These are phyloP conservation scores for Trichaptum fuscoviolaceum DNA, from an alignment of 768 basidiomycete species.

Conservation along the genomic window DNA sequence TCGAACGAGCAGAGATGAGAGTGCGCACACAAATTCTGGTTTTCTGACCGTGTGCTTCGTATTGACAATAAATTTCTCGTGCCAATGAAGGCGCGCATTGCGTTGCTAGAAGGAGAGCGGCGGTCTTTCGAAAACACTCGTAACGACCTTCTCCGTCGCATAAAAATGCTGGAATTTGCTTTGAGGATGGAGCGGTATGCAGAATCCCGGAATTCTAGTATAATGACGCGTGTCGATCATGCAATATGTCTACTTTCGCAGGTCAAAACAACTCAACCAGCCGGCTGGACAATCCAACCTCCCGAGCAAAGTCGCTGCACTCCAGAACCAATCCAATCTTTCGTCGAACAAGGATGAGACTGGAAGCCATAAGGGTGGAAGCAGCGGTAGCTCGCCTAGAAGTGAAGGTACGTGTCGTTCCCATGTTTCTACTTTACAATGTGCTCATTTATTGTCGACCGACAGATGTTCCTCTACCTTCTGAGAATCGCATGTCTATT, in stretches of 20 bases:
- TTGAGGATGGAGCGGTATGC: conserved; percentile 90
- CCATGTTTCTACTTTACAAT: conserved; percentile 9
- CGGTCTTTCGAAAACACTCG: conserved; percentile 97
- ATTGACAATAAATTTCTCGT: conserved; percentile 17
- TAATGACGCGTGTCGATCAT: conserved; percentile 24
- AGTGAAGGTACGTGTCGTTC: conserved; percentile 60
- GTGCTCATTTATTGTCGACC: neutral
- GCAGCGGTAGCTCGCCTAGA: conserved; percentile 76
- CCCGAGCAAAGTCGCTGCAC: conserved; percentile 58
- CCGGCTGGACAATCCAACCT: conserved; percentile 52
- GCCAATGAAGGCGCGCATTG: conserved; percentile 78
- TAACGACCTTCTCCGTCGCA: conserved; percentile 90
- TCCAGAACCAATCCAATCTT: conserved; percentile 48
- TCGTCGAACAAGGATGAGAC: conserved; percentile 64
- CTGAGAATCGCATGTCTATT: conserved; percentile 48
- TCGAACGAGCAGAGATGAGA: conserved; percentile 98
- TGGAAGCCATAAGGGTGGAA: conserved; percentile 71
- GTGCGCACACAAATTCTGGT: conserved; percentile 42
- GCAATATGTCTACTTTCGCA: conserved; percentile 32
- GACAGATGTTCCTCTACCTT: conserved; percentile 66
- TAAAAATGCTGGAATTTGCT: conserved; percentile 99
- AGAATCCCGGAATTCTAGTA: conserved; percentile 12
- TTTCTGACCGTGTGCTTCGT: conserved; percentile 27
- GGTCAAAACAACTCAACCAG: conserved; percentile 76
- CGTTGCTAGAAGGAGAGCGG: conserved; percentile 93